phyloP scores from a whole-genome alignment of 768 basidiomycete genomes.

The Collybia sordida region DNA sequence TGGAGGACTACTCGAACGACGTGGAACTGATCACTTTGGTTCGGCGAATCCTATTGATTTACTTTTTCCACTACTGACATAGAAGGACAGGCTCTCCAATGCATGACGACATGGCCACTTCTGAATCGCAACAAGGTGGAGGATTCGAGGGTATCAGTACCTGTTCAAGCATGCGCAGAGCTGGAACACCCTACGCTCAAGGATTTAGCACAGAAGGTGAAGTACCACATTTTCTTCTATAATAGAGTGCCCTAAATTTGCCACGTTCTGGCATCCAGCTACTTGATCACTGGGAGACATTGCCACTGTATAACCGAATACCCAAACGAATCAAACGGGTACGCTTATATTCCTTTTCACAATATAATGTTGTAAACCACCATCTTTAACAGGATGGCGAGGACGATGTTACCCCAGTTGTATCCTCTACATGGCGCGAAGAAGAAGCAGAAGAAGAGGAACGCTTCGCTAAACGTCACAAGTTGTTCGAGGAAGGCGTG shows the following conservation, averaged over 20 bases:
- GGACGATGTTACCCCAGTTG: conserved; percentile 2
- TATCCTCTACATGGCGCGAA: neutral
- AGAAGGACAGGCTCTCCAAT: conserved; percentile 53
- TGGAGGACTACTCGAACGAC: conserved; percentile 76
- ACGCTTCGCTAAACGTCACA: conserved; percentile 8
- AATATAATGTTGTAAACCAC: neutral
- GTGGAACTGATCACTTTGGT: conserved; percentile 71
- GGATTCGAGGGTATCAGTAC: conserved; percentile 64
- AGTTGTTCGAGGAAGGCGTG: neutral
- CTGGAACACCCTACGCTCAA: conserved; percentile 59
- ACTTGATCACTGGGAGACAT: conserved; percentile 74
- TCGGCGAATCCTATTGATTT: conserved; percentile 23
- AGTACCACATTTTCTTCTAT: conserved; percentile 8
- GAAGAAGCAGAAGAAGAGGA: conserved; percentile 5
- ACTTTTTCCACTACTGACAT: neutral
- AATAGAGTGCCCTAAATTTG: neutral
- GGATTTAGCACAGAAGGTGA: conserved; percentile 63
- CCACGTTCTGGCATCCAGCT: conserved; percentile 43
- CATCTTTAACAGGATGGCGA: conserved; percentile 12
- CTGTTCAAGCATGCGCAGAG: conserved; percentile 54
- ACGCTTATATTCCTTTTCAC: neutral
- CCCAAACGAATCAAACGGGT: conserved; percentile 59
- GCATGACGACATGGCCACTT: conserved; percentile 78
- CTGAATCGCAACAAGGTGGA: conserved; percentile 90
- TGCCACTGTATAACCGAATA: conserved; percentile 84